phyloP scores from a whole-genome alignment of 108 stramenopile genomes.

The Cylindrotheca closterium region DNA sequence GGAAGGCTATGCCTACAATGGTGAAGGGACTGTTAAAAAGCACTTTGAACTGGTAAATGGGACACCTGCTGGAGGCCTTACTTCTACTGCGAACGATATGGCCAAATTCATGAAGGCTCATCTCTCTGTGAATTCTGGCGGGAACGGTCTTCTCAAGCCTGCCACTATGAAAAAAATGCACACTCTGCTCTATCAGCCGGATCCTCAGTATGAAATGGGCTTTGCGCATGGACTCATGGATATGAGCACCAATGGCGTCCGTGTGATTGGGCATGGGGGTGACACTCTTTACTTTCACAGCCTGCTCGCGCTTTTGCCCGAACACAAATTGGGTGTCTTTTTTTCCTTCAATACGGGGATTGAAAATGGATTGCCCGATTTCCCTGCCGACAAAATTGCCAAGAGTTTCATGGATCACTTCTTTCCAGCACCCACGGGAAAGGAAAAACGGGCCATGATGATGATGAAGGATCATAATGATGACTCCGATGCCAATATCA shows the following conservation, averaged over 20 bases:
- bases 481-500: not conserved
- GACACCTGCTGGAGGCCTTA: not conserved
- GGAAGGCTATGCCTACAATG: not conserved
- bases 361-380: not conserved
- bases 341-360: not conserved
- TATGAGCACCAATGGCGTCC: not conserved
- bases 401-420: not conserved
- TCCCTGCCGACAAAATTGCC: not conserved
- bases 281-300: not conserved
- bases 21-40: not conserved
- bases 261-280: not conserved
- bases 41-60: not conserved
- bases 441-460: not conserved
- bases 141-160: not conserved
- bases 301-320: not conserved
- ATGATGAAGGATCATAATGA: not conserved
- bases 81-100: not conserved
- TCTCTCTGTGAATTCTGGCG: not conserved
- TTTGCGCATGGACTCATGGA: not conserved
- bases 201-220: not conserved
- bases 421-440: not conserved
- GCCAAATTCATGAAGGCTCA: not conserved
- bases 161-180: not conserved
- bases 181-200: not conserved
- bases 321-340: not conserved